phyloP scores from a whole-genome alignment of 768 basidiomycete genomes.

The Pulveroboletus sp. region DNA sequence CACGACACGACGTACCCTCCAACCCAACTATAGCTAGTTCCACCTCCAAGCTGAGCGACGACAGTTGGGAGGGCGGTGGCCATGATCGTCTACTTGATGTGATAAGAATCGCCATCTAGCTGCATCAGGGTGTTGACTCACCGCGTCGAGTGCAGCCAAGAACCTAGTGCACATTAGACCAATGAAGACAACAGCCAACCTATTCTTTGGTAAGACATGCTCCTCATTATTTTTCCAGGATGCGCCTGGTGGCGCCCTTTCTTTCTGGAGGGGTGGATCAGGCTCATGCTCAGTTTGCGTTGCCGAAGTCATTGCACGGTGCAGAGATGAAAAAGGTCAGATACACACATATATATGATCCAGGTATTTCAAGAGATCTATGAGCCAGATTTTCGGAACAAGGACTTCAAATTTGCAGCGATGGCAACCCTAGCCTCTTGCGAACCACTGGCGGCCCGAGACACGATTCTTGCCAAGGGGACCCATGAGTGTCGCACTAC shows the following conservation, averaged over 20 bases:
- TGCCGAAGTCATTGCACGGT: no score
- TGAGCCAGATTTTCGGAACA: no score
- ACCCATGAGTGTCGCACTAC: no score
- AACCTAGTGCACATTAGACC: conserved; percentile 30
- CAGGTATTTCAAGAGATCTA: no score
- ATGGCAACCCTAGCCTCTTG: no score
- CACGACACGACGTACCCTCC: conserved; percentile 46
- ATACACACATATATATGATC: no score
- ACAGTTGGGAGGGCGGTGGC: conserved; percentile 79
- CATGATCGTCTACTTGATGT: conserved; percentile 52
- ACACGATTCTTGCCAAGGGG: no score
- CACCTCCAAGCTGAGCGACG: conserved; percentile 59
- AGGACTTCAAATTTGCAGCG: no score
- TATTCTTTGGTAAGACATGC: no score
- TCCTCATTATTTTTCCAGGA: conserved; percentile 56
- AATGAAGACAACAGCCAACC: conserved; percentile 23
- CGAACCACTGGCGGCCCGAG: no score
- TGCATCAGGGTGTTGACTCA: conserved; percentile 17
- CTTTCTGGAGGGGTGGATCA: conserved; percentile 18
- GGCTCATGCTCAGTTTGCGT: no score
- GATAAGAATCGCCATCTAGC: neutral
- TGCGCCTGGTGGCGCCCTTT: conserved; percentile 40
- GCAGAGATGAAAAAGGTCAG: no score
- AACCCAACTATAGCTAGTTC: conserved; percentile 68
- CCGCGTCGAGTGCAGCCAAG: conserved; percentile 59